Conservation (phyloP, 176 grass and related monocot genomes). For the Oryza brachyantha region DNA sequence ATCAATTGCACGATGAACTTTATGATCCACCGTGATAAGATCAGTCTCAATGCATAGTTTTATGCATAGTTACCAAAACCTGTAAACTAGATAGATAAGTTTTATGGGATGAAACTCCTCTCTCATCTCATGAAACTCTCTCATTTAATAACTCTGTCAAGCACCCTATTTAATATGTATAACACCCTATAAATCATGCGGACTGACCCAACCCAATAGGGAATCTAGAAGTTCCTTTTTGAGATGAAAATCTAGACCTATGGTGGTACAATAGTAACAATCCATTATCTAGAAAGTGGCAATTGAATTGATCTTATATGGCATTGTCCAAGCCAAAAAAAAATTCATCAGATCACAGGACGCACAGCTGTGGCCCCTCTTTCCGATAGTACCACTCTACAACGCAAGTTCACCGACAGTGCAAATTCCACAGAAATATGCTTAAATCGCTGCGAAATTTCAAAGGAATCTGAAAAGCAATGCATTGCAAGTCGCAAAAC, state of each 20-base stretch:
- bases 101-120: too few species aligned
- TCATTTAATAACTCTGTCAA: too few species aligned
- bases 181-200: too few species aligned
- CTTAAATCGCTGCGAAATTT: not conserved
- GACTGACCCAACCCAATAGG: too few species aligned
- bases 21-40: too few species aligned
- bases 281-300: not conserved
- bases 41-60: too few species aligned
- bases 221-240: not conserved
- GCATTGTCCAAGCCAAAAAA: not conserved
- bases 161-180: too few species aligned
- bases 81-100: too few species aligned
- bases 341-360: slow-evolving; percentile 20
- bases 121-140: not conserved
- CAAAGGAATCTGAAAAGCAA: not conserved
- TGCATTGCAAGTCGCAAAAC: not conserved
- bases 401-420: not conserved
- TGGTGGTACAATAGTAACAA: not conserved
- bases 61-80: too few species aligned
- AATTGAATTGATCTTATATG: not conserved
- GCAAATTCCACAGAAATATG: not conserved
- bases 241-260: not conserved
- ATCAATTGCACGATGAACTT: not conserved
- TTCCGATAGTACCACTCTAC: not conserved
- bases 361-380: not conserved